These are phyloP conservation scores for Colletotrichum sp. DNA, from an alignment of 2,329 filamentous ascomycete genomes.

Conservation along the genomic window DNA sequence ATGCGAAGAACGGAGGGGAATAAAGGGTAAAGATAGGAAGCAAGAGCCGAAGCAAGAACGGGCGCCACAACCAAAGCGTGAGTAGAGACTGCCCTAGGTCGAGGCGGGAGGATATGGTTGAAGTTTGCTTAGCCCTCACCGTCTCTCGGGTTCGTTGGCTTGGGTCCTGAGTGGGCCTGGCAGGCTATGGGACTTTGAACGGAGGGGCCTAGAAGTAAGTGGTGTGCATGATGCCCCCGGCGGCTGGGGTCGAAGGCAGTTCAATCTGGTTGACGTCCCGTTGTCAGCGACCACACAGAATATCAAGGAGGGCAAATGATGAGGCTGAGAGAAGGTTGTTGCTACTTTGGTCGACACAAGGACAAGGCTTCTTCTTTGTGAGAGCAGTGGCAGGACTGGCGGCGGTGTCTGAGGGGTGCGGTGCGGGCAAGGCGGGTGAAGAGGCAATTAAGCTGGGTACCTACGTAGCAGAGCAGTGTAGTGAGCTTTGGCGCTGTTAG, in stretches of 20 bases:
- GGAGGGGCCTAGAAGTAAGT: constrained; percentile 5
- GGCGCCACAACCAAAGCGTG: background rate
- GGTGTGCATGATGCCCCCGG: constrained; percentile 6
- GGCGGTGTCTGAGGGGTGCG: background rate
- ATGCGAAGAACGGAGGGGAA: background rate
- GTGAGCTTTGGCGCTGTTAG: background rate
- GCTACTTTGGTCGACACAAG: background rate
- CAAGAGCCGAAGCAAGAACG: background rate
- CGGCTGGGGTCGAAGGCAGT: background rate
- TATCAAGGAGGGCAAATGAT: background rate
- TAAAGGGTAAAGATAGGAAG: background rate
- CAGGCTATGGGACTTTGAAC: constrained; percentile 1
- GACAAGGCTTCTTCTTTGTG: background rate
- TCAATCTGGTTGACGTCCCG: background rate
- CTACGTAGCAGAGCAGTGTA: background rate
- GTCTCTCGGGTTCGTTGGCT: background rate
- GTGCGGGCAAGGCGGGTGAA: background rate
- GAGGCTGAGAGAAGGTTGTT: background rate
- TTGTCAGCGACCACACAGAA: background rate
- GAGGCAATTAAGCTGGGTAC: background rate
- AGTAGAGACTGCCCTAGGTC: background rate
- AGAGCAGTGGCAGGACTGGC: background rate
- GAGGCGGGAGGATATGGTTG: background rate
- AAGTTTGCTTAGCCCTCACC: background rate
- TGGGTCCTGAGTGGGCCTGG: background rate